Base-by-base conservation (phyloP, 2,329 filamentous ascomycete species). In the Trichothecium roseum region DNA sequence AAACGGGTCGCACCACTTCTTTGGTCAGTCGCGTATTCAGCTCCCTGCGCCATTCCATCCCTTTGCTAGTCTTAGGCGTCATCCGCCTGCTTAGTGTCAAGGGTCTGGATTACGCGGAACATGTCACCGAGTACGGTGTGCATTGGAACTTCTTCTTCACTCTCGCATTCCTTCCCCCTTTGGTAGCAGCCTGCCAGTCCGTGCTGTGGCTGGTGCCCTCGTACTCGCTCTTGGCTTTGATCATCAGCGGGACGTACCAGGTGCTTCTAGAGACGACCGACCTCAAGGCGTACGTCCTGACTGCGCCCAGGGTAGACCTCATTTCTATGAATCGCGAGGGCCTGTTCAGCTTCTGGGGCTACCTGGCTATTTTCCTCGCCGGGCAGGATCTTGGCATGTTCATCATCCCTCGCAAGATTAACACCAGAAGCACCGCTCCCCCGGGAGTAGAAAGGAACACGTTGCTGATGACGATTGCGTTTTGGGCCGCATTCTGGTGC, bases 81-180 rank as follows among this genome's bases (percentile, higher is more conserved):
- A 66, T 93, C 37, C 78, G 91, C 17, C 69, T 96, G 17, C 76
- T 86, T 45, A 93, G 80, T 47, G 88, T 96, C 52, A 98, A 98
- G 61, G 84, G 85, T 6, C 66, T 95, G 20, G 87, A 96, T 54
- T 98, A 98, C 54, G 88, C 88, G 3, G 91, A 98, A 56, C 91
- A 98, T 63, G 86, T 95, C 39, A 87, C 85, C 12, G 91, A 98
- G 55, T 98, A 98, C 53, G 91, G 91, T 30, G 85, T 98, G 8
- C 91, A 98, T 58, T 98, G 91, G 91, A 98, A 98, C 58, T 98
- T 98, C 59, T 98, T 98, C 69, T 96, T 96, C 61, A 98, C 91
- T 0, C 68, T 98, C 8, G 88, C 79, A 5, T 73, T 95, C 32
- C 63, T 98, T 17, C 86, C 89, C 1, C 88, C 88, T 1, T 94